A percentile compares a stretch with the other conserved stretches of the same genome.
Evolutionary conservation across 805 yeast species (phyloP).

Genomic region (Candida montana): DNA sequence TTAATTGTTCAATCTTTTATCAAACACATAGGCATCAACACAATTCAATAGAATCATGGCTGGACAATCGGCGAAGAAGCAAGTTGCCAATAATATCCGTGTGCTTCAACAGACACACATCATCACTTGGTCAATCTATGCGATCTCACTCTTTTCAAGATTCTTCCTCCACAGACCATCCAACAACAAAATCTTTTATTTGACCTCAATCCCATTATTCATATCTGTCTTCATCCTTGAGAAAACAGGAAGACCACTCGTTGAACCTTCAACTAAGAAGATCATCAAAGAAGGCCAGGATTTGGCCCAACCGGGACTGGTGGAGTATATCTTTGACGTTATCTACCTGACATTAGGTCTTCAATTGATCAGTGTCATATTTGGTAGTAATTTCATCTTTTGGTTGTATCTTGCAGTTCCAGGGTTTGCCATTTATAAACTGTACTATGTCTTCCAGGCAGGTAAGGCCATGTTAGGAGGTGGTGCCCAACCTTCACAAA

Average conservation of each 20-base stretch:
- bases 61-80: slow-evolving; percentile 50
- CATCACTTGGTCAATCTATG: slow-evolving; percentile 25
- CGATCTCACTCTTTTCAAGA: slow-evolving; percentile 24
- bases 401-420: slow-evolving; percentile 40
- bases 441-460: slow-evolving; percentile 29
- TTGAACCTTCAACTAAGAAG: slow-evolving; percentile 30
- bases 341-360: slow-evolving; percentile 48
- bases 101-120: slow-evolving; percentile 36
- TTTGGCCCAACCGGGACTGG: slow-evolving; percentile 41
- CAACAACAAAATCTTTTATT: slow-evolving; percentile 24
- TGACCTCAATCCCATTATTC: slow-evolving; percentile 29
- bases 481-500: slow-evolving; percentile 2
- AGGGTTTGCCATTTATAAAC: slow-evolving; percentile 39
- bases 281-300: slow-evolving; percentile 44
- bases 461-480: slow-evolving; percentile 25
- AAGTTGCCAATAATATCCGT: slow-evolving; percentile 37
- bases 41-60: too few relatives aligned
- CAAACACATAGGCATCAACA: too few relatives aligned
- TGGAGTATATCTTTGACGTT: slow-evolving; percentile 51
- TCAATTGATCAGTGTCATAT: slow-evolving; percentile 37
- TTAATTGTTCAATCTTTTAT: too few relatives aligned
- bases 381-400: slow-evolving; percentile 41
- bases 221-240: slow-evolving; percentile 40
- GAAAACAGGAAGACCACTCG: slow-evolving; percentile 44
- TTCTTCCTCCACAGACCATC: slow-evolving; percentile 34